Base-by-base conservation (phyloP, 441 rosid species). In the Mallotus repandus region DNA sequence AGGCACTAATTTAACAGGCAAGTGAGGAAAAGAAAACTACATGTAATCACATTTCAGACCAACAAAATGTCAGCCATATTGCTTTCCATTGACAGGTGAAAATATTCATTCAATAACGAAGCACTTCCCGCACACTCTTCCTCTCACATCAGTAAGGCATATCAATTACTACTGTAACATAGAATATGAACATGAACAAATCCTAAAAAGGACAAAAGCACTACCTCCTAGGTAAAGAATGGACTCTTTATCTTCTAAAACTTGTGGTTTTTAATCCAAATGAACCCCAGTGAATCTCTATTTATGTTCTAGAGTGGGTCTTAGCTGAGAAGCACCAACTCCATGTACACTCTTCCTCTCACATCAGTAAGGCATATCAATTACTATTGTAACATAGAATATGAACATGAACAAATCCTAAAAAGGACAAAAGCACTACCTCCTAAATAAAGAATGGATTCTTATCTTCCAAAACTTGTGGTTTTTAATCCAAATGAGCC, bases 41-140 rank as follows among this genome's bases (percentile, higher is more conserved):
- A 38, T 18, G 19, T 12, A 38, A 73, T 69, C 48, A 49, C 57
- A 64, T 46, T 21, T 66, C 69, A 63, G 22, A 50, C 14, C 18
- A 21, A 12, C 22, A 38, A 55, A 41, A 38, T 14, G 69, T 9
- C 16, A 55, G 25, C 12, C 62, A 35, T 35, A 53, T 35, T 56
- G 22, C 69, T 52, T 52, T 52, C 22, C n/a, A 56, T 63, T 53
- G 22, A 54, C 9, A 21, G 55, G 63, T 41, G 13, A n/a, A 21
- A 2, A 7, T 25, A 46, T 22, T 59, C 61, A 32, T n/a, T 35
- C 11, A 10, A 55, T 49, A 66, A 9, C 58, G 7, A 66, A 2
- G 25, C 15, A 21, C 49, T 7, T 15, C 21, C 52, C 13, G 21
- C 19, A 45, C 52, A 10, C 11, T n/a, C 38, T 52, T 7, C 46